Evolutionary conservation across 179 eudicot genomes (phyloP).

Genomic region (Silene noctiflora): DNA sequence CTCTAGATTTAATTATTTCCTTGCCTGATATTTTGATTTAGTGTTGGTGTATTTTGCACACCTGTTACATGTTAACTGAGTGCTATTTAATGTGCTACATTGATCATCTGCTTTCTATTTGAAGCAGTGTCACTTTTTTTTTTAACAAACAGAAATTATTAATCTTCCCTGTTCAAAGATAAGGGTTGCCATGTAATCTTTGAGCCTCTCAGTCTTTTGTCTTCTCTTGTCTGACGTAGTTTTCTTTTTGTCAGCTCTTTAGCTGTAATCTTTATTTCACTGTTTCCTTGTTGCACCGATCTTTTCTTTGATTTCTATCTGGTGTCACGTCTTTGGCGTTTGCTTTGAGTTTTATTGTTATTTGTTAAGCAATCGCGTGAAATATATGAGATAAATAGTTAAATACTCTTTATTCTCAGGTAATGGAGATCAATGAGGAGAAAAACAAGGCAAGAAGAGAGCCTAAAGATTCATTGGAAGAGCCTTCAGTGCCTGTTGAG

Average conservation of each 20-base stretch:
- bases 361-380: background rate
- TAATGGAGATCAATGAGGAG: slow-evolving; percentile 65
- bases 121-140: background rate
- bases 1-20: slow-evolving; percentile 7
- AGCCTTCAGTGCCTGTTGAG: slow-evolving; percentile 38
- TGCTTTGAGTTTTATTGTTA: background rate
- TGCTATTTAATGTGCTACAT: background rate
- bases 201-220: background rate
- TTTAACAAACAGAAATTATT: background rate
- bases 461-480: slow-evolving; percentile 45
- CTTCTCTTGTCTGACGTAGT: background rate
- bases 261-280: background rate
- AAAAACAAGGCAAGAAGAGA: slow-evolving; percentile 61
- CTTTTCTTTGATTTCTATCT: background rate
- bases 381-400: slow-evolving; percentile 10
- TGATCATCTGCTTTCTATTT: background rate
- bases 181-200: slow-evolving; percentile 1
- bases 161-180: background rate
- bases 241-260: background rate
- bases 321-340: background rate
- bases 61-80: background rate
- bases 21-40: background rate
- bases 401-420: slow-evolving; percentile 34
- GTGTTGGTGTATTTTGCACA: background rate
- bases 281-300: background rate